phyloP scores from a whole-genome alignment of 306 rosid species.

The Luffa acutangula region DNA sequence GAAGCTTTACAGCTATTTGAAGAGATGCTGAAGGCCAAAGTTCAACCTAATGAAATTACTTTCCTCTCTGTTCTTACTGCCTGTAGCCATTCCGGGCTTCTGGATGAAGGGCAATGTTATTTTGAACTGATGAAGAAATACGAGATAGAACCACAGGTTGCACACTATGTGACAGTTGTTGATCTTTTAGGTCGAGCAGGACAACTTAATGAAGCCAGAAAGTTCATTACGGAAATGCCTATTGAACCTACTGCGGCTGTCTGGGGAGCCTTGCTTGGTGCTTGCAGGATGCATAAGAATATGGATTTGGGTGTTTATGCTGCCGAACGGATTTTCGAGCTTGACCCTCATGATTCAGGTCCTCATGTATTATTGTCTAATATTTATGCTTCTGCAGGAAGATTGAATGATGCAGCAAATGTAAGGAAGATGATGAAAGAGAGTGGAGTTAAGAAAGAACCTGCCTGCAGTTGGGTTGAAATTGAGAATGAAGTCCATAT shows the following conservation, averaged over 20 bases:
- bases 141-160: conserved; percentile 9
- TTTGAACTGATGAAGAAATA: conserved; percentile 16
- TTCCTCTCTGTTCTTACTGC: conserved; percentile 19
- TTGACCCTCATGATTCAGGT: conserved; percentile 20
- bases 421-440: conserved; percentile 22
- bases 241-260: conserved; percentile 10
- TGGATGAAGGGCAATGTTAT: conserved; percentile 13
- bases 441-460: conserved; percentile 18
- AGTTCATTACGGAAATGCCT: conserved; percentile 12
- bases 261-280: conserved; percentile 22
- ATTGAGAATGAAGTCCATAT: conserved; percentile 15
- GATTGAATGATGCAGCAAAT: conserved; percentile 14
- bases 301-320: conserved; percentile 15
- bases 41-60: conserved; percentile 11
- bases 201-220: neutral
- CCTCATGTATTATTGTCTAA: conserved; percentile 15
- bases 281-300: conserved; percentile 21
- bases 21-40: conserved; percentile 11
- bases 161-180: conserved; percentile 15
- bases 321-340: conserved; percentile 18
- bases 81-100: conserved; percentile 18
- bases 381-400: conserved; percentile 19
- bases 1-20: conserved; percentile 14
- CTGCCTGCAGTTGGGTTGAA: conserved; percentile 23
- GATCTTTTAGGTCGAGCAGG: conserved; percentile 19